Base-by-base conservation (phyloP, 371 early-diverging fungal genomes). In the Zopfochytrium polystomum region DNA sequence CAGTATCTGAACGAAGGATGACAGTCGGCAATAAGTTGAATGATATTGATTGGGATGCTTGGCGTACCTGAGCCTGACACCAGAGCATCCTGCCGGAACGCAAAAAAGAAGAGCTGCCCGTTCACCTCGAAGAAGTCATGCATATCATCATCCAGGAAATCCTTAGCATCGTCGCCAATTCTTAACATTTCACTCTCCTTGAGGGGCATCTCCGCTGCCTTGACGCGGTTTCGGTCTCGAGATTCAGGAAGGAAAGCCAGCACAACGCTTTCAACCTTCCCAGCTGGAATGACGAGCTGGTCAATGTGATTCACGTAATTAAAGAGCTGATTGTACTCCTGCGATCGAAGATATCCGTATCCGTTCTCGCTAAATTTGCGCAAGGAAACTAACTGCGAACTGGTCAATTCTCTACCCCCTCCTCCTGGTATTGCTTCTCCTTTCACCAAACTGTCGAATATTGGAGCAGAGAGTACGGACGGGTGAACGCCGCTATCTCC, bases 281-380 rank as follows among this genome's bases (percentile, higher is more conserved):
- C 76, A 2, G 91, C 85, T 3, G 74, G 71, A 11, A 93, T 70
- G n/a, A 72, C 70, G 7, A 92, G 67, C 60, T 90, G 82, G 56
- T 90, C 87, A 46, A 92, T 84, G 61, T 88, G 85, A 55, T 90
- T 87, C 65, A 93, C 92, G 62, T 84, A 86, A 60, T 93, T 93
- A 71, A 92, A 93, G 0, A 93, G 79, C 62, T 91, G 89, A 63
- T 92, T 93, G 66, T 88, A 90, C 52, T 90, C 87, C 56, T 83
- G 80, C 18, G 80, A 78, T 30, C 75, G 56, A 23, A 44, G 45
- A 1, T 44, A 52, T 27, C 30, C 47, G 20, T 29, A 13, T n/a
- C 47, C 56, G 18, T 48, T 6, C n/a, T 27, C 13, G 45, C 18
- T 45, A 1, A 22, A 45, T 11, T n/a, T 47, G 7, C 25, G 7